Base-by-base conservation (phyloP, 371 early-diverging fungal species). In the Apophysomyces variabilis region DNA sequence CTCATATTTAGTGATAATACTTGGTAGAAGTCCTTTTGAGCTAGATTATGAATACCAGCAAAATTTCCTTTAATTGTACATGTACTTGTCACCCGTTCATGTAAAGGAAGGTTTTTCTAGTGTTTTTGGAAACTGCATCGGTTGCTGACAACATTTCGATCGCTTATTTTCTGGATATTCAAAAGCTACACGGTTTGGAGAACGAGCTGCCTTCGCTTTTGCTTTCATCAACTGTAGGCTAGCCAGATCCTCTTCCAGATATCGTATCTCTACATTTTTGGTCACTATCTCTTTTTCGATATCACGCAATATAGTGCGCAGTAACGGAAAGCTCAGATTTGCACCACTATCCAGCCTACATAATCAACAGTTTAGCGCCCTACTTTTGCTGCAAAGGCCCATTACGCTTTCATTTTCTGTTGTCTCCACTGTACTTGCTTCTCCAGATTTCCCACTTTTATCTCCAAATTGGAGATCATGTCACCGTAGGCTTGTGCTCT, bases 211-310 rank as follows among this genome's bases (percentile, higher is more conserved):
- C 11, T 50, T 50, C 18, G 21, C 21, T 26, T 11, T 50, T 7
- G 54, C 54, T 11, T 50, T 21, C 54, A 50, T 50, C 54, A 50
- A 26, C 4, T 50, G 21, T 11, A 50, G 21, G 32, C 21, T 9
- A 21, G 54, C 54, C 54, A 50, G n/a, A 21, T 50, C 54, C 21
- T 50, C 54, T 50, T 50, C 54, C 54, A 50, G 21, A 21, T 50
- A 21, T 21, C 21, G 18, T 9, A 21, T 26, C 0, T 21, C 18
- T 26, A 50, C 21, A 8, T 50, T n/a, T 21, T 21, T 16, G 54
- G 21, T 21, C 21, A 21, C 21, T 9, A 50, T 7, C 11, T 50
- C 54, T 21, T 21, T 50, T 50, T 50, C 54, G 21, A 50, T 50
- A 7, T 50, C 54, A 21, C 54, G 54, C 21, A 50, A 21, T 21